A percentile compares a stretch with the other conserved stretches of the same genome.
phyloP scores from a whole-genome alignment of 1,284 basidiomycete genomes.

The Rhodotorula glutinis region DNA sequence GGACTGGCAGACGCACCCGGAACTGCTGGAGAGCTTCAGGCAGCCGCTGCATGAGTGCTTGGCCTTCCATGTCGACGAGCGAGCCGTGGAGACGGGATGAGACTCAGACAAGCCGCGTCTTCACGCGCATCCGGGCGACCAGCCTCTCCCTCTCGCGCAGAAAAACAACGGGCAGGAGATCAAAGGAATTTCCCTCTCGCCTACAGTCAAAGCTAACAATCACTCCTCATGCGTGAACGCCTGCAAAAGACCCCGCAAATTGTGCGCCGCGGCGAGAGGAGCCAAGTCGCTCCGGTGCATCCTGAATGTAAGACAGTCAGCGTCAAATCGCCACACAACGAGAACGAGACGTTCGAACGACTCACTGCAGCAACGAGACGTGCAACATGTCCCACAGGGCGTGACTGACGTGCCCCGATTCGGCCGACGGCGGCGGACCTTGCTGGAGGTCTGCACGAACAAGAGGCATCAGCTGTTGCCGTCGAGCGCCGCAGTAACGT shows the following conservation, averaged over 20 bases:
- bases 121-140: too few species aligned
- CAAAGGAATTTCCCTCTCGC: not conserved
- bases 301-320: too few species aligned
- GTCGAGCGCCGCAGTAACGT: too few species aligned
- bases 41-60: constrained; percentile 26
- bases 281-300: constrained; percentile 36
- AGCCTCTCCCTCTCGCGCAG: too few species aligned
- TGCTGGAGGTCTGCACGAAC: constrained; percentile 21
- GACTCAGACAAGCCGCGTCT: too few species aligned
- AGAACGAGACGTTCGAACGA: too few species aligned
- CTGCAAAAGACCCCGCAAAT: constrained; percentile 19
- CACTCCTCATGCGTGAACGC: constrained; percentile 4
- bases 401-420: constrained; percentile 54
- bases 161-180: not conserved
- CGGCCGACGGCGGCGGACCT: constrained; percentile 3
- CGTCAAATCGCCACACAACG: too few species aligned
- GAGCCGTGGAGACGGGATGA: not conserved
- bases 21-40: constrained; percentile 27
- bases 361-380: constrained; percentile 35
- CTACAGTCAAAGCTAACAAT: not conserved
- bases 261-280: constrained; percentile 13
- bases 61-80: constrained; percentile 19
- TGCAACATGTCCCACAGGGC: constrained; percentile 76
- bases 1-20: constrained; percentile 14
- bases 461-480: not conserved